Base-by-base conservation (phyloP, 2,329 filamentous ascomycete species). In the Coniochaeta hoffmannii region DNA sequence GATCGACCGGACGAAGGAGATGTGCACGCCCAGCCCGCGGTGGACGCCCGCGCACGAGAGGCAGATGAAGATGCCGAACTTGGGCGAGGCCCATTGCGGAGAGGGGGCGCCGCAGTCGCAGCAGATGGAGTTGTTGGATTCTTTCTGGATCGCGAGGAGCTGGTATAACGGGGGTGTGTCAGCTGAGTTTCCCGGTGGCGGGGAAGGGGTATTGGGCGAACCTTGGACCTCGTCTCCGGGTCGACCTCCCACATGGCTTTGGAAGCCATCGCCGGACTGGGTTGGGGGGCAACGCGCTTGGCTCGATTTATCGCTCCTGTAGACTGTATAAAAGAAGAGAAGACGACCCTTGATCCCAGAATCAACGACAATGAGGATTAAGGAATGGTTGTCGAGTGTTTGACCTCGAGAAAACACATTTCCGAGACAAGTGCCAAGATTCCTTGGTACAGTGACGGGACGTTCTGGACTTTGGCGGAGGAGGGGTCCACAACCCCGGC, bases 31-130 rank as follows among this genome's bases (percentile, higher is more conserved):
- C 30, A 99, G 84, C 3, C 91, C 91, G 60, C 94, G 88, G 75
- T 99, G 94, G 54, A 94, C 89, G 64, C 94, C 94, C 32, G 92
- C 93, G 77, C 94, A 99, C 60, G 88, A 90, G 53, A 99, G 85
- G 74, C 94, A 99, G 80, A 99, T 97, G 77, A 99, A 99, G 71
- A 96, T 90, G 68, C 93, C 93, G 69, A 99, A 96, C 74, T 99
- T 99, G 61, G 94, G 94, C 35, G 91, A 81, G 63, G 94, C 93
- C 94, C 94, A 99, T 87, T 99, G 94, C 60, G 94, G 94, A 65
- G 90, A 95, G 22, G 94, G 93, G 46, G 94, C 93, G 69, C 86
- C 86, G 79, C 94, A 99, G 76, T 99, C 94, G 76, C 92, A 93
- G 77, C 94, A 99, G 65, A 83, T 76, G 69, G 89, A 90, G 74